Percentiles rank a stretch among this genome's conserved stretches.
These are phyloP conservation scores for Ceratocystis huliohia DNA, from an alignment of 2,329 filamentous ascomycete genomes.

Conservation along the genomic window DNA sequence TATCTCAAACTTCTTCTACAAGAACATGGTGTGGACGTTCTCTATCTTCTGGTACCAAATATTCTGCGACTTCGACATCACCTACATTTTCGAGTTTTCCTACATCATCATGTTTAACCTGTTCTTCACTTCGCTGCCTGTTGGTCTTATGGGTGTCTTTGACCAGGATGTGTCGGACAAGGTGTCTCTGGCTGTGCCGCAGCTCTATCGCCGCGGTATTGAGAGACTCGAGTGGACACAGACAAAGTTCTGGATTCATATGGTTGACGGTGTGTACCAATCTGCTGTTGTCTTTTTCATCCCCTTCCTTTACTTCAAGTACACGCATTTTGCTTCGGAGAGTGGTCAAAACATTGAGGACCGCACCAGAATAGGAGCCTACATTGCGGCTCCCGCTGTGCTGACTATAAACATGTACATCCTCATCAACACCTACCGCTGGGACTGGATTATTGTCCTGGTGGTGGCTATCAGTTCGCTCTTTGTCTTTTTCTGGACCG, in stretches of 20 bases:
- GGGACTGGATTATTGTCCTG: slow-evolving; percentile 91
- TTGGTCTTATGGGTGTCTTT: slow-evolving; percentile 89
- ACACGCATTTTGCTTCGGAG: slow-evolving; percentile 53
- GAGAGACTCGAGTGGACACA: slow-evolving; percentile 95
- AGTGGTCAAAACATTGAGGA: slow-evolving; percentile 68
- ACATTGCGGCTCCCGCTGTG: slow-evolving; percentile 72
- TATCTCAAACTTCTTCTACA: slow-evolving; percentile 99
- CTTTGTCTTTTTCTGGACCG: slow-evolving; percentile 92
- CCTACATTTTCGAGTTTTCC: slow-evolving; percentile 93
- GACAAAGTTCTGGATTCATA: slow-evolving; percentile 92
- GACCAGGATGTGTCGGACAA: slow-evolving; percentile 94
- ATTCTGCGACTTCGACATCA: slow-evolving; percentile 90
- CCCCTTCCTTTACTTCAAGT: slow-evolving; percentile 61
- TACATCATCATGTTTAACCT: slow-evolving; percentile 96
- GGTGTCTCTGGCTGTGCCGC: slow-evolving; percentile 85
- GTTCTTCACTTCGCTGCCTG: slow-evolving; percentile 87
- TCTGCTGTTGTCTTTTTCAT: slow-evolving; percentile 89
- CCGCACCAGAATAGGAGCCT: slow-evolving; percentile 71
- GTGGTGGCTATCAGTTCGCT: slow-evolving; percentile 72
- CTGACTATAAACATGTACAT: slow-evolving; percentile 89
- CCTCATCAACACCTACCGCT: slow-evolving; percentile 88
- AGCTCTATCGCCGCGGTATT: slow-evolving; percentile 90
- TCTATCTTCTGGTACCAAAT: slow-evolving; percentile 96
- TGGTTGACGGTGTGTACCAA: slow-evolving; percentile 89
- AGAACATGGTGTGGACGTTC: slow-evolving; percentile 98